Evolutionary conservation across 1,284 basidiomycete species (phyloP).

Genomic region (Exobasidium rhododendri): DNA sequence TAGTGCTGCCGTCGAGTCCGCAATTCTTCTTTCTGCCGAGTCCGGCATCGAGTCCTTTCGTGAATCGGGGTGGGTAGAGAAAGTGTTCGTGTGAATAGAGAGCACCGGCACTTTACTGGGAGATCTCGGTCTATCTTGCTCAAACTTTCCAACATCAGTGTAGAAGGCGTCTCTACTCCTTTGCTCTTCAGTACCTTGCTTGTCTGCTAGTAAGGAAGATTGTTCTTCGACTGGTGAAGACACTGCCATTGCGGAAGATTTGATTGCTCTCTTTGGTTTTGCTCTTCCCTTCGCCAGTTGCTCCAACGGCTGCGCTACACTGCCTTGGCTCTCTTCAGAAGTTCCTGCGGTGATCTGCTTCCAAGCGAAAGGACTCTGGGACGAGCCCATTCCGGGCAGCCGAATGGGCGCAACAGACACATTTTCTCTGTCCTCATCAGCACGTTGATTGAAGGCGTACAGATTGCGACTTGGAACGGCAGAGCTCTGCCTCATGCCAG

Average conservation of each 20-base stretch:
- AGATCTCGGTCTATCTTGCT: neutral
- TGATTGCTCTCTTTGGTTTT: constrained; percentile 9
- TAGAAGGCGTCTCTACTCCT: neutral
- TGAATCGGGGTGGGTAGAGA: neutral
- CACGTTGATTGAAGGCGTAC: neutral
- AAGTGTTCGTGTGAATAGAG: neutral
- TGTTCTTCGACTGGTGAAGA: neutral
- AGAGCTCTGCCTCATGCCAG: constrained; percentile 6
- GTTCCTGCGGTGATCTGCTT: neutral
- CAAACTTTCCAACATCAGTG: neutral
- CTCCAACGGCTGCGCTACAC: neutral
- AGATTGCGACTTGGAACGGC: neutral
- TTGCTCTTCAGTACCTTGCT: neutral
- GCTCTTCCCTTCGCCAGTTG: neutral
- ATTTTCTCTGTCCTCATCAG: constrained; percentile 3
- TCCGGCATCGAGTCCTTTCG: neutral
- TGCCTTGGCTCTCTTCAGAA: neutral
- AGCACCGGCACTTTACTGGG: neutral
- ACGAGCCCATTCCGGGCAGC: constrained; percentile 12
- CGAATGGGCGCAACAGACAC: constrained; percentile 10
- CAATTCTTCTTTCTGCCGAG: neutral
- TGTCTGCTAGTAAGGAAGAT: neutral
- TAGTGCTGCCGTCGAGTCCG: constrained; percentile 3
- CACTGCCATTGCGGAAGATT: neutral
- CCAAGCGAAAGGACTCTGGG: neutral